Base-by-base conservation (phyloP, 805 yeast genomes). In the Hanseniaspora singularis region DNA sequence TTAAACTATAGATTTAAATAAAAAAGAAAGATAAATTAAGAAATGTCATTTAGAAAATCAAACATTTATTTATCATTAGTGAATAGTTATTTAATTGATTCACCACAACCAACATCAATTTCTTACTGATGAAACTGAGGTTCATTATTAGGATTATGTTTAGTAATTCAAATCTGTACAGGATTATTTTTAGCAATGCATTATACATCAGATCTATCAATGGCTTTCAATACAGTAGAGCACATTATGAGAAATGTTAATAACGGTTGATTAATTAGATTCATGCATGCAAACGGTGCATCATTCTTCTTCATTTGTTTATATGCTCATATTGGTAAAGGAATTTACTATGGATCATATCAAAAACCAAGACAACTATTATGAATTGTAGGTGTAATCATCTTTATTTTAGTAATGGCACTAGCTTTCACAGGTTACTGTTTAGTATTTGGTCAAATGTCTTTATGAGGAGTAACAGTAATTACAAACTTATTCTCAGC, bases 301-400 rank as follows among this genome's bases (percentile, higher is more conserved):
- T 45, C 50, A 38, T 49, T 49, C 44, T 49, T 49, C 51, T 49
- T 49, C 18, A 49, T 49, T 15, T 45, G 46, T 43, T 38, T 50
- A 41, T 50, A 50, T 16, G 33, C 49, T 12, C 52, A 50, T 43
- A 50, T 50, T 18, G 52, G 50, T 28, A 50, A 47, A 50, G 52
- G 49, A 5, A 38, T 50, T 15, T 50, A 50, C 28, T 50, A 50
- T 30, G 52, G 52, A 33, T 31, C 41, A 32, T 50, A 50, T 19
- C 40, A 39, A 32, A 28, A 42, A 30, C 52, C 52, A 16, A 46
- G 52, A 47, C 38, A 31, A 27, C 34, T 40, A 37, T 39, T 50
- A 24, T 50, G 52, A 50, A 33, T 34, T 30, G 39, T 50, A 10
- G 52, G 52, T 11, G 52, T 50, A 22, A 50, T 50, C 30, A 50